phyloP scores from a whole-genome alignment of 2,329 filamentous ascomycete genomes.

The Grosmannia huntii region DNA sequence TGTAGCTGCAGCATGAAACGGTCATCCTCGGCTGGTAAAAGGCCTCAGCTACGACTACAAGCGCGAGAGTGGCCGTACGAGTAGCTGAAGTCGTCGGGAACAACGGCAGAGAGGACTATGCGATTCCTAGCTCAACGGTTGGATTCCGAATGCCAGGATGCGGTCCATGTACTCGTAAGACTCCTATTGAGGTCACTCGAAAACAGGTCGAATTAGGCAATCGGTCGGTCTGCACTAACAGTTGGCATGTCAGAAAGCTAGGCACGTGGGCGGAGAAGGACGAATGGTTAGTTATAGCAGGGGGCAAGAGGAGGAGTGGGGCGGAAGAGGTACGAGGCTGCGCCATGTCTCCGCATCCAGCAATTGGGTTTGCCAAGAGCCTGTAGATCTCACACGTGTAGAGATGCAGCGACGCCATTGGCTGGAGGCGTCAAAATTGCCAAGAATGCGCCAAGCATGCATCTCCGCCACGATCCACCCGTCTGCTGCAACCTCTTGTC shows the following conservation, averaged over 20 bases:
- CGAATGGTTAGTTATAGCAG: neutral
- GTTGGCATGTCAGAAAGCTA: neutral
- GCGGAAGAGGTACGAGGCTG: neutral
- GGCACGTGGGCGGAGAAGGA: neutral
- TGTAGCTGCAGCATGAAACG: no score
- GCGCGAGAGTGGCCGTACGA: no score
- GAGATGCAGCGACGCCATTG: slow-evolving; percentile 6
- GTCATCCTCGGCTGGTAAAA: no score
- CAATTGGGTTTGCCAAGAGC: neutral
- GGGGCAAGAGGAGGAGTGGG: neutral
- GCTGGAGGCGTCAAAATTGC: neutral
- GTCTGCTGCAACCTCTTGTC: neutral
- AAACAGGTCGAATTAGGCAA: neutral
- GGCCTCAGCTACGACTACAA: no score
- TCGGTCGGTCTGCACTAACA: neutral
- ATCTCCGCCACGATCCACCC: neutral
- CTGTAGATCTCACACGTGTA: slow-evolving; percentile 12
- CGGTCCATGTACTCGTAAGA: no score
- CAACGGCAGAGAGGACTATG: no score
- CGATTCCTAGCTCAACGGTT: no score
- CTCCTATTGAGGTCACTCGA: neutral
- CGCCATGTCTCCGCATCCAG: neutral
- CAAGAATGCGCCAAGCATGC: neutral
- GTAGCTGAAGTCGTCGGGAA: no score
- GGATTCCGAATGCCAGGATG: no score